These are phyloP conservation scores for Massariosphaeria phaeospora DNA, from an alignment of 495 filamentous ascomycete genomes.

Conservation along the genomic window DNA sequence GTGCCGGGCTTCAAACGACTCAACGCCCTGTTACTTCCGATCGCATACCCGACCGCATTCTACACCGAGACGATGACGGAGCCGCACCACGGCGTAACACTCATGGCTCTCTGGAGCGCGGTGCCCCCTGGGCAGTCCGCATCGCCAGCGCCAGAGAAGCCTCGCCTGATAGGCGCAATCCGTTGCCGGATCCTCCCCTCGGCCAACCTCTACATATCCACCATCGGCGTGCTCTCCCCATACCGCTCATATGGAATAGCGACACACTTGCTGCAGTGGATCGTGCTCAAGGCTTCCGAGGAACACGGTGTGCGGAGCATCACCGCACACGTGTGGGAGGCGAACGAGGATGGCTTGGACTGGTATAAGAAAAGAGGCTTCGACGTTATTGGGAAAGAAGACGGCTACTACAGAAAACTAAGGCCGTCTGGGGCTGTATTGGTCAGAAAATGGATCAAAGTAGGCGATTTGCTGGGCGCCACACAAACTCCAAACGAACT, in stretches of 20 bases:
- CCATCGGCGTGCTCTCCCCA: slow-evolving; percentile 73
- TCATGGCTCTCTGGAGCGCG: slow-evolving; percentile 64
- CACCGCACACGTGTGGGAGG: slow-evolving; percentile 92
- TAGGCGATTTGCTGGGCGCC: slow-evolving; percentile 33
- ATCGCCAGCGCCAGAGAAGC: slow-evolving; percentile 16
- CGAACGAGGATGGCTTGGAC: slow-evolving; percentile 74
- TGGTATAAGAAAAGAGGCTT: slow-evolving; percentile 91
- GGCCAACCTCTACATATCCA: slow-evolving; percentile 76
- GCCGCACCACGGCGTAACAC: slow-evolving; percentile 63
- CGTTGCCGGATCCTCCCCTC: slow-evolving; percentile 68
- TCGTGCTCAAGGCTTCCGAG: slow-evolving; percentile 42
- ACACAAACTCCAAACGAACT: neutral
- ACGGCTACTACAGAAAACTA: slow-evolving; percentile 81
- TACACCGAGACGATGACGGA: slow-evolving; percentile 72
- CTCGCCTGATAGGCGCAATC: slow-evolving; percentile 53
- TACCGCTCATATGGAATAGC: slow-evolving; percentile 79
- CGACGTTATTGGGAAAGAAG: slow-evolving; percentile 47
- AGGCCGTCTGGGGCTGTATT: slow-evolving; percentile 75
- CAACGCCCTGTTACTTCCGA: slow-evolving; percentile 76
- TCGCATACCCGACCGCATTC: slow-evolving; percentile 82
- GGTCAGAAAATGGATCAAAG: slow-evolving; percentile 52
- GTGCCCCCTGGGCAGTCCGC: slow-evolving; percentile 39
- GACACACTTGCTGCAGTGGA: slow-evolving; percentile 58
- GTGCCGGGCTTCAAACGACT: slow-evolving; percentile 74
- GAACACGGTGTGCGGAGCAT: slow-evolving; percentile 53